These are phyloP conservation scores for Phlebiopsis gigantea DNA, from an alignment of 768 basidiomycete genomes.

Conservation along the genomic window DNA sequence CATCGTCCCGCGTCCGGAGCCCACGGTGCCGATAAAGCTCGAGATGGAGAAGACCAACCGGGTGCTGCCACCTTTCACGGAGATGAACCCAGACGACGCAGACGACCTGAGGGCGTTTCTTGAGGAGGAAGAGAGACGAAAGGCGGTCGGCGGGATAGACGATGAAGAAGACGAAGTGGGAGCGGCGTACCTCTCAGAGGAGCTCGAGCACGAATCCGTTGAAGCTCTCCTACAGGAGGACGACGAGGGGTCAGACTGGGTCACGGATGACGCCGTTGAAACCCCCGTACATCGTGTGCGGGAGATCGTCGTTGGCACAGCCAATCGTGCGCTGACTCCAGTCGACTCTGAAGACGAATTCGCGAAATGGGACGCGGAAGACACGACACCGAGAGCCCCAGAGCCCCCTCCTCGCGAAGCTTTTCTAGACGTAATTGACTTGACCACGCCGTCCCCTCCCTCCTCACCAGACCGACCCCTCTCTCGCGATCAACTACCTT, in stretches of 20 bases:
- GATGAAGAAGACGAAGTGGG: constrained; percentile 32
- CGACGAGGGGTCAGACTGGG: constrained; percentile 3
- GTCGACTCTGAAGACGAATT: constrained; percentile 15
- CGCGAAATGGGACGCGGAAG: constrained; percentile 18
- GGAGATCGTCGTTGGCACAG: background rate
- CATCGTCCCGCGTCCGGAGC: constrained; percentile 32
- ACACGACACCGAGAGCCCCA: constrained; percentile 4
- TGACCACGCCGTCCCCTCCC: constrained; percentile 4
- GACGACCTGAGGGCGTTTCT: constrained; percentile 64
- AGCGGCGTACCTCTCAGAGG: constrained; percentile 7
- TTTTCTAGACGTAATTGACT: background rate
- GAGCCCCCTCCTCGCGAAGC: constrained; percentile 1
- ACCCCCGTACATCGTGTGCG: no score
- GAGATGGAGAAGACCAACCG: constrained; percentile 26
- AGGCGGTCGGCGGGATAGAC: constrained; percentile 42
- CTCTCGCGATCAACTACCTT: background rate
- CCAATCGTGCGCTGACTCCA: background rate
- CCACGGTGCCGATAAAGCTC: constrained; percentile 28
- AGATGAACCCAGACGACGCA: constrained; percentile 45
- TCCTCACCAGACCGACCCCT: background rate
- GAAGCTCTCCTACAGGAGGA: constrained; percentile 13
- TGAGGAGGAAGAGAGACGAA: constrained; percentile 53
- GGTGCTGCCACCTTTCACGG: constrained; percentile 38
- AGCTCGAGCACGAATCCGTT: constrained; percentile 24
- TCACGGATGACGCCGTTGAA: background rate